These are phyloP conservation scores for Kodamaea leandrae DNA, from an alignment of 805 yeast species.

Conservation along the genomic window DNA sequence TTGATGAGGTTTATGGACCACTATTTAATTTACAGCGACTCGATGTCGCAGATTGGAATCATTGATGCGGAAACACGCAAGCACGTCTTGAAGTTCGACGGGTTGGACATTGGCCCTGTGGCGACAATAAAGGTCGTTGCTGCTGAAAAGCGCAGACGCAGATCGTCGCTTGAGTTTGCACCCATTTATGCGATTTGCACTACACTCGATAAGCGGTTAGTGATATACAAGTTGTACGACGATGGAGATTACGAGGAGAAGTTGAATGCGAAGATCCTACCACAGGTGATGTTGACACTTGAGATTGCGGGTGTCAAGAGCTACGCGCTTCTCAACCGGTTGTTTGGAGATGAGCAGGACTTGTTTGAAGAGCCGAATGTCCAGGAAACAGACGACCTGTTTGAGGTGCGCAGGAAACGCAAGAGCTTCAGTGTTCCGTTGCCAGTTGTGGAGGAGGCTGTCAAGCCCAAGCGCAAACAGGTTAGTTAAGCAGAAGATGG, in stretches of 20 bases:
- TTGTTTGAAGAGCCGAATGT: not conserved
- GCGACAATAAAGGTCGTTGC: conserved; percentile 16
- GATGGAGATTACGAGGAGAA: conserved; percentile 16
- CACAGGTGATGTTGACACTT: not conserved
- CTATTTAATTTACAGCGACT: conserved; percentile 25
- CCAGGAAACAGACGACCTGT: not conserved
- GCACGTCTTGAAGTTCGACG: conserved; percentile 15
- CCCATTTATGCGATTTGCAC: conserved; percentile 25
- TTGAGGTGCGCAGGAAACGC: conserved; percentile 3
- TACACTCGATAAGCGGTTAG: conserved; percentile 20
- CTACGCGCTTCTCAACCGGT: conserved; percentile 8
- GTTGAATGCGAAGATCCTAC: conserved; percentile 13
- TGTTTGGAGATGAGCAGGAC: conserved; percentile 12
- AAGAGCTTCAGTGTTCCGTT: conserved; percentile 1
- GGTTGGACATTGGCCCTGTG: conserved; percentile 24
- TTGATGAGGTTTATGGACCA: conserved; percentile 17
- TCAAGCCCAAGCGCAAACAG: conserved; percentile 1
- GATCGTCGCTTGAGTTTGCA: conserved; percentile 13
- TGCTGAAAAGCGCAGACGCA: not conserved
- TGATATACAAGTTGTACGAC: conserved; percentile 23
- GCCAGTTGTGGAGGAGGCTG: not conserved
- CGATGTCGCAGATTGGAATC: conserved; percentile 31
- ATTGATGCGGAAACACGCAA: conserved; percentile 16
- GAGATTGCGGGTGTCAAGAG: conserved; percentile 9
- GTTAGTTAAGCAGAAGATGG: no score